These are phyloP conservation scores for Coprinellus micaceus DNA, from an alignment of 768 basidiomycete species.

Conservation along the genomic window DNA sequence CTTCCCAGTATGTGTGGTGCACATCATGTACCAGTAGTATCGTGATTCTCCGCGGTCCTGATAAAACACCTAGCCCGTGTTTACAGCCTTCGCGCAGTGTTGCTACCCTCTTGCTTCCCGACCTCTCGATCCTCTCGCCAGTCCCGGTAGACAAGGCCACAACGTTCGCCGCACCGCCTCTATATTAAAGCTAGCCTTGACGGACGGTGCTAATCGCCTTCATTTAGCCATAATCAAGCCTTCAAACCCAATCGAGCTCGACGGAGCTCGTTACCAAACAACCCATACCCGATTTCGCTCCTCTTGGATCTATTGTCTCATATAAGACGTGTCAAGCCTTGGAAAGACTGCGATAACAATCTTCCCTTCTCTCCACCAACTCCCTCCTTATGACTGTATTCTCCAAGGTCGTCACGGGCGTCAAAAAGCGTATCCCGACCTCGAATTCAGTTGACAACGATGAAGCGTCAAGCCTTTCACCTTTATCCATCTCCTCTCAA, in stretches of 20 bases:
- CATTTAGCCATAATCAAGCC: not conserved
- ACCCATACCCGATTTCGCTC: constrained; percentile 6
- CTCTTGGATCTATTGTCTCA: constrained; percentile 6
- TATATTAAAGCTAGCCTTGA: not conserved
- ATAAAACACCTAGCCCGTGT: too few species aligned
- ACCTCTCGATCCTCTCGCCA: not conserved
- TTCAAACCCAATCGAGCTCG: constrained; percentile 1
- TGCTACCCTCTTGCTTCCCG: not conserved
- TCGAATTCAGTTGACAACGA: constrained; percentile 6
- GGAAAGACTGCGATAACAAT: not conserved
- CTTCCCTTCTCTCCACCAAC: not conserved
- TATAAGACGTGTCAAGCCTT: constrained; percentile 5
- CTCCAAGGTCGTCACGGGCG: constrained; percentile 10
- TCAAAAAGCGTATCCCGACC: constrained; percentile 17
- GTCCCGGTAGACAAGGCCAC: not conserved
- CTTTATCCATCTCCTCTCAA: not conserved
- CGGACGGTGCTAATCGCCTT: not conserved
- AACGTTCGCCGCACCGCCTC: not conserved
- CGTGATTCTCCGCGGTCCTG: too few species aligned
- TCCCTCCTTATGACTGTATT: constrained; percentile 5
- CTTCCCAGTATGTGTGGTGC: not conserved
- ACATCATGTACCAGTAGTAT: too few species aligned
- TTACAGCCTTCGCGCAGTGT: too few species aligned
- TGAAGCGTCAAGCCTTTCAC: not conserved
- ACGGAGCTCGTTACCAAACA: not conserved